These are phyloP conservation scores for Coffea eugenioides DNA, from an alignment of 257 asterid genomes.

Conservation along the genomic window DNA sequence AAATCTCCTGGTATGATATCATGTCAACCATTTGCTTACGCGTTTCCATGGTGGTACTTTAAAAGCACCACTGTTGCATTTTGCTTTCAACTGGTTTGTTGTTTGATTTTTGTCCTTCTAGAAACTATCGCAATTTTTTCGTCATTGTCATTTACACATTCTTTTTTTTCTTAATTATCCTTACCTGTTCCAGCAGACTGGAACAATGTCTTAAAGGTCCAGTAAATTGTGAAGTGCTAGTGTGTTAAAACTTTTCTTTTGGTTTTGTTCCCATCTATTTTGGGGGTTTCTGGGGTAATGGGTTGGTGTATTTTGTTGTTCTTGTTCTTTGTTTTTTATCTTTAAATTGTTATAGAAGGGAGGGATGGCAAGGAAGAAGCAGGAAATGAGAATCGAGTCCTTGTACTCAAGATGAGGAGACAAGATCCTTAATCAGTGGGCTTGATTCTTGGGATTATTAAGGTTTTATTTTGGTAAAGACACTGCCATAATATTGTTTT, in stretches of 20 bases:
- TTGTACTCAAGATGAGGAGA: neutral
- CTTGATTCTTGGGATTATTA: neutral
- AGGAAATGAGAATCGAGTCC: neutral
- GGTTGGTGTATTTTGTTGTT: neutral
- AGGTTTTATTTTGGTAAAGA: neutral
- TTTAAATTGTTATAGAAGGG: neutral
- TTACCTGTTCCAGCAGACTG: neutral
- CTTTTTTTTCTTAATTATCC: no score
- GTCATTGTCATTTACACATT: neutral
- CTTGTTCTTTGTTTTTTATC: neutral
- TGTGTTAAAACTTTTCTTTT: neutral
- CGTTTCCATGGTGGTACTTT: neutral
- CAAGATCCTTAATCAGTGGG: neutral
- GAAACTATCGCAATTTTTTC: neutral
- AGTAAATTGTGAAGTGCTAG: neutral
- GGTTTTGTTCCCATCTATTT: neutral
- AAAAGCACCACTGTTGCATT: neutral
- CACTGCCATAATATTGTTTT: neutral
- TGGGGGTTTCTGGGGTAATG: neutral
- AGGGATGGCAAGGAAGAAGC: neutral
- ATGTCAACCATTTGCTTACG: slow-evolving; percentile 3
- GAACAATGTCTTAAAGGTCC: neutral
- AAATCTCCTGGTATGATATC: slow-evolving; percentile 69
- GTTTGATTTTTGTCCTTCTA: no score
- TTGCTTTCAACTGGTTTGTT: neutral